Base-by-base conservation (phyloP, 805 yeast species). In the Clavispora vitiphila region DNA sequence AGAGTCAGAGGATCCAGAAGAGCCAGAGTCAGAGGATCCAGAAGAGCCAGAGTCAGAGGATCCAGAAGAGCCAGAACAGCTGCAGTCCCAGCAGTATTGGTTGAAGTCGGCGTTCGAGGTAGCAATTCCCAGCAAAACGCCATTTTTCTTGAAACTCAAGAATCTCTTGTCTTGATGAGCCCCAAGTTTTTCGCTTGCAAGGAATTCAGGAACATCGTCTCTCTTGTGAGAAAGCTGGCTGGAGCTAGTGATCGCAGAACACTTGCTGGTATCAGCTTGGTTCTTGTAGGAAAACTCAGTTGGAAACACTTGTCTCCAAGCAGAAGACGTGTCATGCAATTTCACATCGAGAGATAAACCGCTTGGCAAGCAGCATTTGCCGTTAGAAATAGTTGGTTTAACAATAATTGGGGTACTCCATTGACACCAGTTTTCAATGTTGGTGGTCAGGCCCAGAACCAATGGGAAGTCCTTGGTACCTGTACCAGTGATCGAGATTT, bases 71-170 rank as follows among this genome's bases (percentile, higher is more conserved):
- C 31, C 6, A 14, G 31, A 32, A 20, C 45, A 42, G 22, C 26
- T 23, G 23, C 45, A 42, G 14, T 34, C 45, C 45, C 45, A 42
- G 30, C 45, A 42, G 29, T 26, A 42, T 18, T 42, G 37, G 37
- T 42, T 42, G 15, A 39, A 42, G 5, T 32, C 23, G 3, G 44
- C 31, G 24, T 16, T 27, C 10, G 20, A 7, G 18, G 34, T 30
- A 9, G 44, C 37, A 34, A 41, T 27, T 20, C n/a, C 11, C 20
- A 19, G 15, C 22, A 38, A 31, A 27, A 27, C 15, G 4, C 32
- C 32, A 9, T 19, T 15, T 7, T 20, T 29, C 21, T 26, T n/a
- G 35, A 41, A 41, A 9, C 20, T n/a, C 20, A 26, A 16, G 23
- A 41, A 41, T 18, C 44, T 32, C 44, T 41, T 41, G 22, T 34